phyloP scores from a whole-genome alignment of 257 asterid species.

The Schizonepeta tenuifolia region DNA sequence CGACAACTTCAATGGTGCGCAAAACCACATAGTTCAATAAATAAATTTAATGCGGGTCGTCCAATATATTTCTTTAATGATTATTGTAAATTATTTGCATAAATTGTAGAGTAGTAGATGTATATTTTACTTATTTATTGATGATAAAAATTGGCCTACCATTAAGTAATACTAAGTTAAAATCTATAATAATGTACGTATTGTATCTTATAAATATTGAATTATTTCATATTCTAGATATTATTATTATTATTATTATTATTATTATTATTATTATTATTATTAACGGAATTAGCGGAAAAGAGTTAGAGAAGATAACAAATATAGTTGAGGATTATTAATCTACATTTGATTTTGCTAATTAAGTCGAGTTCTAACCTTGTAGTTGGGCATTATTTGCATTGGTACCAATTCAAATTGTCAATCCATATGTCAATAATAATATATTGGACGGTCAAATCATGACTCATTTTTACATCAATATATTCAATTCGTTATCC shows the following conservation, averaged over 20 bases:
- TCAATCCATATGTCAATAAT: background rate
- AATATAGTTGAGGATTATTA: background rate
- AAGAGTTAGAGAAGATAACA: background rate
- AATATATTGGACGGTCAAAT: background rate
- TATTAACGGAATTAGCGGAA: too few species aligned
- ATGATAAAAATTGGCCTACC: background rate
- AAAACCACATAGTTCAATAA: too few species aligned
- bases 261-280: too few species aligned
- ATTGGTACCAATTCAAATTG: background rate
- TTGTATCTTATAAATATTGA: too few species aligned
- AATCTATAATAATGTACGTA: too few species aligned
- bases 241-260: too few species aligned
- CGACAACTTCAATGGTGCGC: background rate
- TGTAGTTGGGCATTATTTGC: background rate
- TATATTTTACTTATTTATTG: too few species aligned
- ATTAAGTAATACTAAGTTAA: too few species aligned
- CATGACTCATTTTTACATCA: background rate
- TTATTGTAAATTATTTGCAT: background rate
- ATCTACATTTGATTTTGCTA: background rate
- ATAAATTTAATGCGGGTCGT: background rate
- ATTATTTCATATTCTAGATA: too few species aligned
- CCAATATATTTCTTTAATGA: background rate
- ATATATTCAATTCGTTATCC: background rate
- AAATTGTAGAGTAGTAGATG: background rate
- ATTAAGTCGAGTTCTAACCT: background rate